Evolutionary conservation across 352 stramenopile species (phyloP).

Genomic region (Phytophthora kernoviae): DNA sequence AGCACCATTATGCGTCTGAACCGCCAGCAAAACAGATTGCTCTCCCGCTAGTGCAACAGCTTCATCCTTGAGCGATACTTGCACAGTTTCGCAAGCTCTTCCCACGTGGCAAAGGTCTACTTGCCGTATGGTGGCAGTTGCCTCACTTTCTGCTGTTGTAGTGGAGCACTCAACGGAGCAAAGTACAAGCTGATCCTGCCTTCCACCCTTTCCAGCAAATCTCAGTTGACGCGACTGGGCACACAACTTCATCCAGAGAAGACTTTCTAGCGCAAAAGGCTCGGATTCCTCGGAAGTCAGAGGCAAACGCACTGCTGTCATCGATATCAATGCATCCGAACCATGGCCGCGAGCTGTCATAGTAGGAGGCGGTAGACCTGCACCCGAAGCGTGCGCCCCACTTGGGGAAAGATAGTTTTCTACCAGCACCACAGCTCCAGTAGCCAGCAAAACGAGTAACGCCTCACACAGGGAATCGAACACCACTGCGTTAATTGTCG

Average conservation of each 20-base stretch:
- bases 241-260: conserved; percentile 42
- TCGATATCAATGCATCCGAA: background rate
- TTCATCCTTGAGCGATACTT: background rate
- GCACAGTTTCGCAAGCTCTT: conserved; percentile 22
- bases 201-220: conserved; percentile 38
- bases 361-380: conserved; percentile 22
- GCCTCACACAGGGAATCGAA: conserved; percentile 56
- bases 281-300: background rate
- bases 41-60: background rate
- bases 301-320: conserved; percentile 12
- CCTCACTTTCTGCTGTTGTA: conserved; percentile 4
- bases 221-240: conserved; percentile 20
- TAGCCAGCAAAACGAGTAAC: conserved; percentile 48
- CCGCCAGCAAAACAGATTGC: conserved; percentile 11
- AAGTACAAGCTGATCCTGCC: conserved; percentile 37
- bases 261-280: conserved; percentile 14
- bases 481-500: conserved; percentile 53
- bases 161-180: conserved; percentile 10
- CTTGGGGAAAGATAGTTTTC: conserved; percentile 45
- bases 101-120: conserved; percentile 18
- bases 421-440: conserved; percentile 46
- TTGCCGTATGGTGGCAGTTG: conserved; percentile 3
- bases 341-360: background rate
- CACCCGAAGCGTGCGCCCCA: conserved; percentile 13
- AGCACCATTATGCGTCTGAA: conserved; percentile 48